Evolutionary conservation across 164 flowering plant genomes (phyloP).

Genomic region (Vitis rotundifolia): DNA sequence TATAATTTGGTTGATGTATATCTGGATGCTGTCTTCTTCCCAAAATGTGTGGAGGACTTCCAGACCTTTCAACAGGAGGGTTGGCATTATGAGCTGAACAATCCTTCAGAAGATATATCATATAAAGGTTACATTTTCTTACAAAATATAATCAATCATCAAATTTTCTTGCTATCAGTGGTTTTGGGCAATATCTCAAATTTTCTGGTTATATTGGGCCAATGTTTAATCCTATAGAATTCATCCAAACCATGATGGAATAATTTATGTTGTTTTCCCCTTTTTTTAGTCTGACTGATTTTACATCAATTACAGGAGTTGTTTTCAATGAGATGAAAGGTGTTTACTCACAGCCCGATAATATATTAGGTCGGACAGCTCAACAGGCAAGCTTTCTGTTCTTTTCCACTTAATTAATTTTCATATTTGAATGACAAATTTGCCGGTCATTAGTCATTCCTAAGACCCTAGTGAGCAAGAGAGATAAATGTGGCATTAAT

Average conservation of each 20-base stretch:
- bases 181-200: not conserved
- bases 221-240: not conserved
- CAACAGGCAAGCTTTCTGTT: slow-evolving; percentile 69
- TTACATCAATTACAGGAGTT: slow-evolving; percentile 59
- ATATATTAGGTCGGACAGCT: slow-evolving; percentile 69
- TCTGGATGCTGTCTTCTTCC: slow-evolving; percentile 97
- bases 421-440: too few relatives aligned
- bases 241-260: too few relatives aligned
- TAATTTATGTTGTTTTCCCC: not conserved
- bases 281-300: not conserved
- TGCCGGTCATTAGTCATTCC: too few relatives aligned
- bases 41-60: slow-evolving; percentile 86
- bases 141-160: not conserved
- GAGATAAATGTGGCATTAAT: too few relatives aligned
- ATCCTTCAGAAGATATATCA: slow-evolving; percentile 85
- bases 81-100: slow-evolving; percentile 96
- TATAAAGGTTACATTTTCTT: slow-evolving; percentile 64
- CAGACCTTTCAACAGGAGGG: slow-evolving; percentile 99
- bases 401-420: not conserved
- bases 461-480: too few relatives aligned
- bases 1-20: slow-evolving; percentile 97
- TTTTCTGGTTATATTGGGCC: not conserved
- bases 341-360: slow-evolving; percentile 98
- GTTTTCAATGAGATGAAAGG: slow-evolving; percentile 99
- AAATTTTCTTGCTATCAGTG: slow-evolving; percentile 1